Conservation (phyloP, 2,329 filamentous ascomycete species). For the Xylariaceae sp. region DNA sequence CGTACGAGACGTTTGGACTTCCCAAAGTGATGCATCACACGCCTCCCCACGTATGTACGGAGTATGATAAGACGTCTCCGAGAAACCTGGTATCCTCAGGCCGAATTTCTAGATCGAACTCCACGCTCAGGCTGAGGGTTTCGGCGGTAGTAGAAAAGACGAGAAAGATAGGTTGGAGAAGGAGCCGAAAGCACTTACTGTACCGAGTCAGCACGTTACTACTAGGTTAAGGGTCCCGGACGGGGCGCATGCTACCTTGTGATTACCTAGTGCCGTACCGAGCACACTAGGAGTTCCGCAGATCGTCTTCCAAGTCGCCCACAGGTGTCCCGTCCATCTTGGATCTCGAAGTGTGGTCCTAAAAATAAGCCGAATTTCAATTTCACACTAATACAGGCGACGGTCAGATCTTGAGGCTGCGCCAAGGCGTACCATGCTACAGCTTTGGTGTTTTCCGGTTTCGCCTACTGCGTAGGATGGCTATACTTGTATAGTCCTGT, state of each 20-base stretch:
- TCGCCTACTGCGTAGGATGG: too few relatives aligned
- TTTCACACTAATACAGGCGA: background rate
- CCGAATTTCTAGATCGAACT: too few relatives aligned
- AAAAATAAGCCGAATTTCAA: slow-evolving; percentile 10
- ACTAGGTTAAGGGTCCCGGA: background rate
- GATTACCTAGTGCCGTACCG: background rate
- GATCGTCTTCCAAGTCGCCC: too few relatives aligned
- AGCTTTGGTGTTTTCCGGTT: background rate
- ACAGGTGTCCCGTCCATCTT: background rate
- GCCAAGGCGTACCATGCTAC: background rate
- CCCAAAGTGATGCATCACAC: too few relatives aligned
- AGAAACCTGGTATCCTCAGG: background rate
- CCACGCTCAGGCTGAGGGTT: too few relatives aligned
- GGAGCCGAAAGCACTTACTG: background rate
- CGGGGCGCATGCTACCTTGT: background rate
- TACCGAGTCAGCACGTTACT: background rate
- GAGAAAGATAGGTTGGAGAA: background rate
- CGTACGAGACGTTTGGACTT: background rate
- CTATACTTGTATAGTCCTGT: too few relatives aligned
- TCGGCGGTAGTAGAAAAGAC: too few relatives aligned
- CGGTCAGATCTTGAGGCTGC: background rate
- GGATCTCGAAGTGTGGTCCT: background rate
- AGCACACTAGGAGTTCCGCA: too few relatives aligned
- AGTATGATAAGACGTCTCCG: background rate
- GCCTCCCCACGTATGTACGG: too few relatives aligned